Conservation (phyloP, 2,329 filamentous ascomycete species). For the Ceratocystis diversiconidia region DNA sequence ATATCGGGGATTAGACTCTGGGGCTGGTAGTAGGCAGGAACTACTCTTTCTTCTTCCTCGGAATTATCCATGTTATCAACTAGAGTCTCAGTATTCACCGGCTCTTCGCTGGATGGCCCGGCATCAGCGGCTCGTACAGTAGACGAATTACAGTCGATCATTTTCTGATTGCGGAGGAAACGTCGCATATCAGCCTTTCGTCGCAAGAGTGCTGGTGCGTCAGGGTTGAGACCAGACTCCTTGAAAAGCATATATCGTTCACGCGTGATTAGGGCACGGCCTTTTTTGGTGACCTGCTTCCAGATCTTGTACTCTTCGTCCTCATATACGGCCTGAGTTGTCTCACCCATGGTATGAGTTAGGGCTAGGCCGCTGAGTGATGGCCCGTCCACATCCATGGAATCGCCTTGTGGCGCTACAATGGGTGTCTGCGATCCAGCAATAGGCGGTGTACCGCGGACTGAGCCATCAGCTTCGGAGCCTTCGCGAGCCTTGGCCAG, state of each 20-base stretch:
- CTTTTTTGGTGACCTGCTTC: constrained; percentile 98
- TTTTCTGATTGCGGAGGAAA: constrained; percentile 39
- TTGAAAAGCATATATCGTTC: constrained; percentile 78
- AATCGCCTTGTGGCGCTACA: constrained; percentile 63
- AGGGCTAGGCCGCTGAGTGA: constrained; percentile 52
- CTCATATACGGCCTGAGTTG: constrained; percentile 62
- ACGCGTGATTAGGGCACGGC: constrained; percentile 72
- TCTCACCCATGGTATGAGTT: constrained; percentile 48
- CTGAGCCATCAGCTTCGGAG: constrained; percentile 78
- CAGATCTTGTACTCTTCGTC: constrained; percentile 96
- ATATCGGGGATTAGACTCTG: constrained; percentile 78
- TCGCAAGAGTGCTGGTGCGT: constrained; percentile 75
- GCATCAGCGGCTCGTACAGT: constrained; percentile 21
- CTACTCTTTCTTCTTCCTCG: constrained; percentile 50
- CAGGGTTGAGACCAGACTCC: constrained; percentile 66
- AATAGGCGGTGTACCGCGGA: constrained; percentile 55
- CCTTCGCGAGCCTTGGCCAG: constrained; percentile 51
- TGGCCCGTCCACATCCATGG: constrained; percentile 74
- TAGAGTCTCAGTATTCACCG: constrained; percentile 39
- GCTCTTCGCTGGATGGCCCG: constrained; percentile 7
- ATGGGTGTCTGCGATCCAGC: constrained; percentile 64
- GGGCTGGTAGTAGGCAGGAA: constrained; percentile 91
- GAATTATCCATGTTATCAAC: constrained; percentile 92
- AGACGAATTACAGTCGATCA: constrained; percentile 26
- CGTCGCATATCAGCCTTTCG: constrained; percentile 80